phyloP scores from a whole-genome alignment of 2,329 filamentous ascomycete species.

The Dothistroma pini region DNA sequence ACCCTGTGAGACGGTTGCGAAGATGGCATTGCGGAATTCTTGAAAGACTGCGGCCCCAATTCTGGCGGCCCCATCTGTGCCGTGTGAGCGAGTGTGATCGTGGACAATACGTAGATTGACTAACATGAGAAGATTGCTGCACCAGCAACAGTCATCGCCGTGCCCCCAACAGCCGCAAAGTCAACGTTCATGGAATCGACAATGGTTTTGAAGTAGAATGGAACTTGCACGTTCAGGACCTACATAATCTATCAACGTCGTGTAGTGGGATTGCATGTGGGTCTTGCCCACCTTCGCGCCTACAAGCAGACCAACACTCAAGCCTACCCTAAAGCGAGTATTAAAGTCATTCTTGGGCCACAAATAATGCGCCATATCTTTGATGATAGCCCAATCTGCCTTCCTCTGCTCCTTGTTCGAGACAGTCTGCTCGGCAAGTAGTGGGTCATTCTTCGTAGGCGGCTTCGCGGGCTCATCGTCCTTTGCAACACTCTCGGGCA shows the following conservation, averaged over 20 bases:
- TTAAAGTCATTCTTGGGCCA: slow-evolving; percentile 87
- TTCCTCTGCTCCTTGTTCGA: slow-evolving; percentile 85
- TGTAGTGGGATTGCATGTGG: slow-evolving; percentile 9
- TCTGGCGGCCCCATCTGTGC: slow-evolving; percentile 71
- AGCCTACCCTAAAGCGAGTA: slow-evolving; percentile 77
- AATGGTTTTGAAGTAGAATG: slow-evolving; percentile 98
- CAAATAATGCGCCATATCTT: slow-evolving; percentile 92
- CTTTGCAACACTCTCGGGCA: slow-evolving; percentile 36
- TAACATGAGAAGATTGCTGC: slow-evolving; percentile 75
- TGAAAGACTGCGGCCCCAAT: slow-evolving; percentile 88
- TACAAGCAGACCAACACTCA: slow-evolving; percentile 79
- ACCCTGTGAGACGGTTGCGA: slow-evolving; percentile 95
- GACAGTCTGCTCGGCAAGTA: slow-evolving; percentile 62
- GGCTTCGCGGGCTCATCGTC: slow-evolving; percentile 31
- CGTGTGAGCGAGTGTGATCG: not conserved
- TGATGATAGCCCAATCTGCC: slow-evolving; percentile 98
- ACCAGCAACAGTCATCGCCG: slow-evolving; percentile 81
- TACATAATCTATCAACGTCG: slow-evolving; percentile 36
- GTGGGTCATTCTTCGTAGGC: slow-evolving; percentile 47
- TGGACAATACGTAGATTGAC: not conserved
- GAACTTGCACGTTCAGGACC: slow-evolving; percentile 92
- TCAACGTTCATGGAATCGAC: slow-evolving; percentile 98
- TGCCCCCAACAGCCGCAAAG: slow-evolving; percentile 79
- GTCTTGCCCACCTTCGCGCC: slow-evolving; percentile 69
- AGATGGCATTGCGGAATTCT: slow-evolving; percentile 91